Evolutionary conservation across 495 filamentous ascomycete genomes (phyloP).

Genomic region (Niebla homalea): DNA sequence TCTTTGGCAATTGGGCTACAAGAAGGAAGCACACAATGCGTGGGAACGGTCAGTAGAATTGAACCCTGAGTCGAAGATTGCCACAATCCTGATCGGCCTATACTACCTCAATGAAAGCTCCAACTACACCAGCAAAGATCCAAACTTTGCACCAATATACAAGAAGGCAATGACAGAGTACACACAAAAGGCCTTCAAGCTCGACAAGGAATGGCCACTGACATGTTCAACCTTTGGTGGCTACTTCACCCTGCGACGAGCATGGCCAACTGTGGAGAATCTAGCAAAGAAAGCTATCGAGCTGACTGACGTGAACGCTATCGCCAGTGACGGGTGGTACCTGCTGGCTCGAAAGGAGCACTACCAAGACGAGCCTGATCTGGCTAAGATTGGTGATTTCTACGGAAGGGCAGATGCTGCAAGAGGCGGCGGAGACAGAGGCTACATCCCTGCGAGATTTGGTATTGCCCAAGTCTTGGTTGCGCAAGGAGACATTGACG

Average conservation of each 20-base stretch:
- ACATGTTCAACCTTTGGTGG: constrained; percentile 79
- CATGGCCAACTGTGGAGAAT: constrained; percentile 62
- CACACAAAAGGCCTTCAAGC: constrained; percentile 84
- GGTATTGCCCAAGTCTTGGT: constrained; percentile 81
- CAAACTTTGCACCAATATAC: constrained; percentile 66
- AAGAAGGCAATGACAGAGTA: constrained; percentile 90
- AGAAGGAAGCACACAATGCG: constrained; percentile 76
- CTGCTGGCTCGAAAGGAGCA: constrained; percentile 82
- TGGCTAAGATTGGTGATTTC: constrained; percentile 57
- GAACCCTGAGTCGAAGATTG: constrained; percentile 81
- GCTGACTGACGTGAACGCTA: constrained; percentile 83
- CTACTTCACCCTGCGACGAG: constrained; percentile 73
- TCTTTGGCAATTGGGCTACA: constrained; percentile 86
- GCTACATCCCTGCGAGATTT: constrained; percentile 85
- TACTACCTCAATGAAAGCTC: constrained; percentile 77
- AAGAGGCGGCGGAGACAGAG: constrained; percentile 72
- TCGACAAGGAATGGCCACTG: constrained; percentile 85
- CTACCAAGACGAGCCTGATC: constrained; percentile 47
- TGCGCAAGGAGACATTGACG: constrained; percentile 67
- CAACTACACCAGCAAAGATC: constrained; percentile 60
- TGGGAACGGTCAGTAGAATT: constrained; percentile 82
- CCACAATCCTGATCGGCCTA: constrained; percentile 76
- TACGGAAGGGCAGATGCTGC: constrained; percentile 83
- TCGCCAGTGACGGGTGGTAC: constrained; percentile 96
- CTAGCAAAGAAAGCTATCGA: constrained; percentile 89